Base-by-base conservation (phyloP, 2,329 filamentous ascomycete species). In the Verticillium nonalfalfae region DNA sequence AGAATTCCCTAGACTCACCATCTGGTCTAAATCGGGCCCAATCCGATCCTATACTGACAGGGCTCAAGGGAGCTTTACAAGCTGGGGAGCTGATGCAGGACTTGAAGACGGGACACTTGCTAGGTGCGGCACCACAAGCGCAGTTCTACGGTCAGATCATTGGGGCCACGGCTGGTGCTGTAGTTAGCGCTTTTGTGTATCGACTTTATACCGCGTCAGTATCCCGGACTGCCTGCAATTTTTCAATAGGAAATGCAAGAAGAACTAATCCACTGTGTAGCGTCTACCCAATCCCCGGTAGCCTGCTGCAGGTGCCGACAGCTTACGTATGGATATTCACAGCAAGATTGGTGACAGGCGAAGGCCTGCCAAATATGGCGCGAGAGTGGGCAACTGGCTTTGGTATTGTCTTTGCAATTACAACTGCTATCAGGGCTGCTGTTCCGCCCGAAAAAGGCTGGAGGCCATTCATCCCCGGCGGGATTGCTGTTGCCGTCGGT, bases 311-410 rank as follows among this genome's bases (percentile, higher is more conserved):
- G 71, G 93, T 97, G 1, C 95, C 95, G 0, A 98, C 95, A 0
- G 94, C 88, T 0, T 97, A 94, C 72, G 93, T 99, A 5, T 99
- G 95, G 95, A 90, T 99, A 59, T 97, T 97, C 74, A 99, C 95
- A 0, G 94, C 95, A 1, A 83, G 95, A 15, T 81, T 99, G 2
- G 93, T 99, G 10, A 98, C 93, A 0, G 95, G 95, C 1, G 85
- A 95, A 66, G 95, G 95, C 0, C 73, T 99, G 52, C 95, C 95
- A 0, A 80, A 85, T 1, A 93, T 93, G 87, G 93, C 92, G 0
- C 86, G 85, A 70, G 87, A 93, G 69, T 96, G 90, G 79, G 90
- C 94, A 0, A 75, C 87, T 0, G 88, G 86, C 0, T 88, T 90
- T n/a, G 93, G 89, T 0, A 71, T 84, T 1, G 74, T 97, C 1